Evolutionary conservation across 202 grass and related monocot species (phyloP).

Genomic region (Zizania palustris): DNA sequence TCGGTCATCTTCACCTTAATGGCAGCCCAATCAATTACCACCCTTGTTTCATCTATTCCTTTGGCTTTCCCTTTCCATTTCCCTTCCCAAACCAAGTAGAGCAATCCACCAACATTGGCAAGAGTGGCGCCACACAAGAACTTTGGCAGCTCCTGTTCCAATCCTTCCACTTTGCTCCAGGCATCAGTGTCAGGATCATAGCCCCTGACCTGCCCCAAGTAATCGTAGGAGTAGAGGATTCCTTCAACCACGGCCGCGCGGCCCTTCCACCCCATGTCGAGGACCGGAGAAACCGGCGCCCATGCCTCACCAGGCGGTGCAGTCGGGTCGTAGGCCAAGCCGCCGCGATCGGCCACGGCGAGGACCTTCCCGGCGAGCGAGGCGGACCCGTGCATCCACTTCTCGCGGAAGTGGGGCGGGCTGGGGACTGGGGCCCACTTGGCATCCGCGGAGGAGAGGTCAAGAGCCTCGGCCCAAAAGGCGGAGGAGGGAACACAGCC

Average conservation of each 20-base stretch:
- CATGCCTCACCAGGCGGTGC: slow-evolving; percentile 49
- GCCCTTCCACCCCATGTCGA: slow-evolving; percentile 92
- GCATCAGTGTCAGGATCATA: slow-evolving; percentile 60
- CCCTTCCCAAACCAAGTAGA: slow-evolving; percentile 82
- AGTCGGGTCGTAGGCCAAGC: slow-evolving; percentile 72
- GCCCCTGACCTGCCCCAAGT: slow-evolving; percentile 80
- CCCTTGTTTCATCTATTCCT: slow-evolving; percentile 33
- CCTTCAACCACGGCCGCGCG: slow-evolving; percentile 67
- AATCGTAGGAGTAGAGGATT: slow-evolving; percentile 90
- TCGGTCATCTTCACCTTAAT: slow-evolving; percentile 54
- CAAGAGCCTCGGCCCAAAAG: slow-evolving; percentile 72
- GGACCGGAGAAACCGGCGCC: slow-evolving; percentile 61
- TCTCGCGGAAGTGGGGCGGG: slow-evolving; percentile 65
- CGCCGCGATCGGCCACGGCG: slow-evolving; percentile 78
- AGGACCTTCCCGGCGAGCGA: slow-evolving; percentile 69
- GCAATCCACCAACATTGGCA: slow-evolving; percentile 63
- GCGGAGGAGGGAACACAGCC: slow-evolving; percentile 66
- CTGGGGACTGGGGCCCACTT: slow-evolving; percentile 63
- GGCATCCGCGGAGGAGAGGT: slow-evolving; percentile 44
- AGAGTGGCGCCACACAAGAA: slow-evolving; percentile 79
- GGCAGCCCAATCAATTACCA: slow-evolving; percentile 77
- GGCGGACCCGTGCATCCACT: slow-evolving; percentile 96
- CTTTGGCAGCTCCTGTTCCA: slow-evolving; percentile 68
- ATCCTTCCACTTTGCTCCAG: slow-evolving; percentile 67
- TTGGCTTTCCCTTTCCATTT: slow-evolving; percentile 52